These are phyloP conservation scores for Ogataea trehaloabstinens DNA, from an alignment of 805 yeast species.

Conservation along the genomic window DNA sequence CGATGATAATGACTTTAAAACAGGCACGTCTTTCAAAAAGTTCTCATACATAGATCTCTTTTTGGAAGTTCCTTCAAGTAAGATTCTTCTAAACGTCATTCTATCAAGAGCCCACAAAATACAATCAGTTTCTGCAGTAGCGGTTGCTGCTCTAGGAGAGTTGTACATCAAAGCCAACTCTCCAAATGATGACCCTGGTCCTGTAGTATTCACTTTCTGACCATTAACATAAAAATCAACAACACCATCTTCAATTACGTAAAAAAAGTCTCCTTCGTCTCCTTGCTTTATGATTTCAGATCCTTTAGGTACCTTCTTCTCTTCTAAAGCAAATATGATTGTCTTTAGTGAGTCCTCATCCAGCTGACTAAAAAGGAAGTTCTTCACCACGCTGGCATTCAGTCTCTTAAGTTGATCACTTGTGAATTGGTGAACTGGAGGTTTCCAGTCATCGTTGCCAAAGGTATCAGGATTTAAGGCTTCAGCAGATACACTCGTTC, in stretches of 20 bases:
- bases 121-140: constrained; percentile 65
- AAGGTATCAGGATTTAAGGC: constrained; percentile 74
- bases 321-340: constrained; percentile 81
- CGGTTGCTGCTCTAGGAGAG: constrained; percentile 97
- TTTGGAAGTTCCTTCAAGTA: constrained; percentile 85
- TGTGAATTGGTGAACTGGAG: constrained; percentile 64
- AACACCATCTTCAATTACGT: constrained; percentile 78
- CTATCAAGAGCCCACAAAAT: constrained; percentile 93
- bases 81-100: constrained; percentile 85
- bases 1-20: constrained; percentile 65
- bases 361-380: constrained; percentile 80
- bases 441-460: constrained; percentile 65
- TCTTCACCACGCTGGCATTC: constrained; percentile 68
- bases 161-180: constrained; percentile 97
- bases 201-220: constrained; percentile 66
- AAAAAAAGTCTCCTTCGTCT: constrained; percentile 91
- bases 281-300: constrained; percentile 81
- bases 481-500: constrained; percentile 90
- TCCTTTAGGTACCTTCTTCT: constrained; percentile 57
- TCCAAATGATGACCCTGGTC: constrained; percentile 90
- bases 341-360: constrained; percentile 75
- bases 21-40: constrained; percentile 82
- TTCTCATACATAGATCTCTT: constrained; percentile 89
- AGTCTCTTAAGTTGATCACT: constrained; percentile 65
- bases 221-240: constrained; percentile 81